These are phyloP conservation scores for Chlamydomonas incerta DNA, from an alignment of 139 green algal genomes.

Conservation along the genomic window DNA sequence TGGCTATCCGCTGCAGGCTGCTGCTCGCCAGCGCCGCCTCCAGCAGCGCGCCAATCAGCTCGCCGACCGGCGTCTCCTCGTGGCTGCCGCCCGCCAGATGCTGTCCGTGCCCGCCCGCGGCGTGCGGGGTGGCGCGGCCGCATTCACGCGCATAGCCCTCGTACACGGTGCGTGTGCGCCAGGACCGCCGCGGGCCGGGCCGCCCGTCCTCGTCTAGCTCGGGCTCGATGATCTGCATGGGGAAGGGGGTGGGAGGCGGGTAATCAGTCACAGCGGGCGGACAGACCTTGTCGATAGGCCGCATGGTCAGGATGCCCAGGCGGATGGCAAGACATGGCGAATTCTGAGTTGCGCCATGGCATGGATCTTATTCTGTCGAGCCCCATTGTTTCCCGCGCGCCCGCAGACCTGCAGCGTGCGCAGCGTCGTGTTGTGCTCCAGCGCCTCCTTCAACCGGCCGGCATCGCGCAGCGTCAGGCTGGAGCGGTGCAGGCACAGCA, in stretches of 20 bases:
- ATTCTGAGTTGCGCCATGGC: too few relatives aligned
- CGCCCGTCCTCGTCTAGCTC: neutral
- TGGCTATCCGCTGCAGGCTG: neutral
- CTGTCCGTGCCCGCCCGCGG: too few relatives aligned
- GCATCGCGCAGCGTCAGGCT: neutral
- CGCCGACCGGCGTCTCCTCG: neutral
- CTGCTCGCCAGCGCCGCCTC: neutral
- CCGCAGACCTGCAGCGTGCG: neutral
- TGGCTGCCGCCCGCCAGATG: too few relatives aligned
- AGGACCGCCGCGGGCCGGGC: neutral
- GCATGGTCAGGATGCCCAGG: too few relatives aligned
- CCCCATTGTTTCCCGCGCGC: too few relatives aligned
- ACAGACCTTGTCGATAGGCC: too few relatives aligned
- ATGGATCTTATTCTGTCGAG: too few relatives aligned
- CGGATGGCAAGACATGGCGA: too few relatives aligned
- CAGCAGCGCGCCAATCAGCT: neutral
- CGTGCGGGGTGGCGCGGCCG: too few relatives aligned
- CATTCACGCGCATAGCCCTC: neutral
- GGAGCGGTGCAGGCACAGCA: constrained; percentile 6
- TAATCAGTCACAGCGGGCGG: too few relatives aligned
- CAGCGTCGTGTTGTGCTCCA: neutral
- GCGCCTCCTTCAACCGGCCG: neutral
- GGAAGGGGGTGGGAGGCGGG: neutral
- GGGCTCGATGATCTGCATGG: neutral
- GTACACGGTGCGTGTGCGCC: neutral